Evolutionary conservation across 2,329 filamentous ascomycete species (phyloP), one percentile per base, ranked within the genome.

Genomic region (Exserohilum rostratum): DNA sequence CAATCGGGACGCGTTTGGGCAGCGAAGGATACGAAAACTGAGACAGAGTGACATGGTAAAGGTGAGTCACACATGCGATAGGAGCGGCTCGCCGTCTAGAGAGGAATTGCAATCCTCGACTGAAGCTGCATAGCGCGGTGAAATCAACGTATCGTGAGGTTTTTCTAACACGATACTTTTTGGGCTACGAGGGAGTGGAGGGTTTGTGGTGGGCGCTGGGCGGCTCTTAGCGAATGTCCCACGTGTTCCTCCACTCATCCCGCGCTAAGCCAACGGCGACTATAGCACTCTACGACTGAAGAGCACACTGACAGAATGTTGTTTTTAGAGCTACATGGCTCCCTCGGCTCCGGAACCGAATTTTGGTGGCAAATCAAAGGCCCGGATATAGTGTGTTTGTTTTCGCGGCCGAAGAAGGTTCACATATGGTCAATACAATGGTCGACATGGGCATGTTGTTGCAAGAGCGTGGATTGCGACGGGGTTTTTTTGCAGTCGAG

Each of bases 1-100:
- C 65, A 67, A 68, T 62, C 52, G 65, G 50, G 55, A 44, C 37
- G 29, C 13, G 37, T 57, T 68, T 60, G 64, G 65, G 65, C 65
- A 62, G 64, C 65, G 58, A 67, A 60, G 53, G 51, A 51, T 47
- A 50, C 44, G 13, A 50, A 44, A 35, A 30, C 42, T 47, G 47
- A 44, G 42, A 44, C 50, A 20, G 33, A 35, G 42, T 58, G 48
- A 53, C 40, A 25, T 55, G 47, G 40, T 47, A 17, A 12, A 49
- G 56, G 60, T 68, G 65, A 68, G 57, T 68, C 64, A 68, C 55
- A 56, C 38, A 27, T 46, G 38, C 30, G 49, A 56, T 48, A 44
- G 51, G 42, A 54, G 46, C 37, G 54, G 53, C 47, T 49, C 50
- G 48, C 15, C 37, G 30, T 29, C 27, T 57, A 60, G 57, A 50